A percentile compares a stretch with the other conserved stretches of the same genome.
phyloP scores from a whole-genome alignment of 169 alveolate genomes.

The Eimeria maxima region DNA sequence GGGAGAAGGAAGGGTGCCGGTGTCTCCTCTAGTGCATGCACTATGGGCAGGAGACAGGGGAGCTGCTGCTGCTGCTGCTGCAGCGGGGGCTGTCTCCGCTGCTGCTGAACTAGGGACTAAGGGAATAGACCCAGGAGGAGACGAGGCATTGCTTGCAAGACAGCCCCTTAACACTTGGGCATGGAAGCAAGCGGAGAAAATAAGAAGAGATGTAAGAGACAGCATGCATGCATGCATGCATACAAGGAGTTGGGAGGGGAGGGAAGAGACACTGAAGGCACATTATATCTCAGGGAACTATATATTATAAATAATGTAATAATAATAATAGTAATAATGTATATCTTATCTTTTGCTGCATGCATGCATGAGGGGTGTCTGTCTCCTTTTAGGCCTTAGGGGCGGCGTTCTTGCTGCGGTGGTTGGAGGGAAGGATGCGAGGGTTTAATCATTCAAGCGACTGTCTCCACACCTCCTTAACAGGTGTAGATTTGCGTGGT shows the following conservation, averaged over 20 bases:
- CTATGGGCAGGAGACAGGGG: constrained; percentile 73
- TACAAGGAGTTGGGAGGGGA: background rate
- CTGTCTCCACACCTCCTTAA: constrained; percentile 8
- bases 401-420: constrained; percentile 47
- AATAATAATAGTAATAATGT: too few species aligned
- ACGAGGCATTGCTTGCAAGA: background rate
- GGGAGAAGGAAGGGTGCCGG: background rate
- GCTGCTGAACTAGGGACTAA: background rate
- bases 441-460: constrained; percentile 37
- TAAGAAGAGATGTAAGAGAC: constrained; percentile 24
- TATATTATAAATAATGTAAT: too few species aligned
- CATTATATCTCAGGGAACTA: too few species aligned
- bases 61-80: constrained; percentile 66
- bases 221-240: background rate
- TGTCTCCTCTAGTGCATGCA: constrained; percentile 32
- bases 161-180: constrained; percentile 18
- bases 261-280: background rate
- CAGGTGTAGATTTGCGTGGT: constrained; percentile 48
- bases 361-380: background rate
- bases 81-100: constrained; percentile 41
- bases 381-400: background rate
- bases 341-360: background rate
- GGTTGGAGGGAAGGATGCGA: constrained; percentile 48
- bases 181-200: constrained; percentile 13
- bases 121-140: background rate